A percentile compares a stretch with the other conserved stretches of the same genome.
Conservation (phyloP, 179 eudicot species). For the Monotropa hypopitys region DNA sequence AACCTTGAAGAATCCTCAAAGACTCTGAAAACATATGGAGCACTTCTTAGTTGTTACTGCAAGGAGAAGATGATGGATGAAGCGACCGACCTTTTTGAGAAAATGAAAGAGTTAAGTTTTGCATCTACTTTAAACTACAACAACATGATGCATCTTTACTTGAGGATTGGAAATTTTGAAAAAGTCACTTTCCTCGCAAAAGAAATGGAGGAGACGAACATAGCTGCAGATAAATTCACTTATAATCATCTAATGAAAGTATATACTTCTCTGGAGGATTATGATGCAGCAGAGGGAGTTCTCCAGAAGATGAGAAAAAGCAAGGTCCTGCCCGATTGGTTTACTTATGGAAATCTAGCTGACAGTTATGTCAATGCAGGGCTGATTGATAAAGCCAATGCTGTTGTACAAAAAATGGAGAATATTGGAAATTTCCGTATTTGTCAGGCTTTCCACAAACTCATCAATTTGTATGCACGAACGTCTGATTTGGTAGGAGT, state of each 20-base stretch:
- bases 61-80: slow-evolving; percentile 25
- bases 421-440: slow-evolving; percentile 8
- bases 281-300: slow-evolving; percentile 33
- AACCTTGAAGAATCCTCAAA: slow-evolving; percentile 23
- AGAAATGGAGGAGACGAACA: slow-evolving; percentile 32
- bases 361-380: slow-evolving; percentile 31
- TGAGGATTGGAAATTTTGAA: slow-evolving; percentile 24
- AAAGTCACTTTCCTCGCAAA: slow-evolving; percentile 20
- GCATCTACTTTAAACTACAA: slow-evolving; percentile 25
- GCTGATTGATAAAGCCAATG: slow-evolving; percentile 21
- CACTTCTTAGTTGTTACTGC: slow-evolving; percentile 48
- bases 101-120: slow-evolving; percentile 25
- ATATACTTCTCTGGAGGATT: slow-evolving; percentile 27
- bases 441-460: slow-evolving; percentile 21
- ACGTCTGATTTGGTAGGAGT: slow-evolving; percentile 26
- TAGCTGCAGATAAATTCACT: slow-evolving; percentile 18
- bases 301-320: slow-evolving; percentile 22
- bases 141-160: slow-evolving; percentile 33
- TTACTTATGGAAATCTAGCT: slow-evolving; percentile 40
- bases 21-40: slow-evolving; percentile 38
- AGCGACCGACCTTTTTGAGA: slow-evolving; percentile 30
- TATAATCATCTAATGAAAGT: slow-evolving; percentile 31
- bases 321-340: slow-evolving; percentile 21
- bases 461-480: slow-evolving; percentile 22
- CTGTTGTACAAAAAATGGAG: slow-evolving; percentile 26